Evolutionary conservation across 768 basidiomycete genomes (phyloP), one percentile per base, ranked within the genome.

Genomic region (Tylopilus felleus): DNA sequence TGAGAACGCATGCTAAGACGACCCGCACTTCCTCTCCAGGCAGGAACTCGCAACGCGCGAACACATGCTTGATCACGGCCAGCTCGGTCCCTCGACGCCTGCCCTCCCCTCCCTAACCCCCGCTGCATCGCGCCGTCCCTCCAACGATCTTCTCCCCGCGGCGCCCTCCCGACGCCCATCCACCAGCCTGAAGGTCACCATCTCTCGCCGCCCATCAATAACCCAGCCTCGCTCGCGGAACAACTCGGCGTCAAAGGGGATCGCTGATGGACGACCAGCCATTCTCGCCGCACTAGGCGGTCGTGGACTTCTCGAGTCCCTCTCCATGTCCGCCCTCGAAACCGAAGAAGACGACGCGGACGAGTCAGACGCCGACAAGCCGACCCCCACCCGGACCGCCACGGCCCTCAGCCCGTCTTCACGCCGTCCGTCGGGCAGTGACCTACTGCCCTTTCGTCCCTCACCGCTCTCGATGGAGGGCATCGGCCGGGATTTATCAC

Each of bases 21-120:
- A 21, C 29, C 33, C 43, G 12, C 43, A 13, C 43, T 47, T 23
- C 33, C 43, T 22, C 43, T 50, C 27, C 27, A 56, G 92, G 63
- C 85, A 86, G 55, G 91, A 93, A 62, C 78, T 98, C 14, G 94
- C 94, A 1, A 82, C 90, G 0, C 78, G 89, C n/a, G 92, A 94
- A 65, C 90, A 97, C 66, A 93, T 98, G 90, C 80, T 93, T 44
- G 89, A 93, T 67, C 93, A 95, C 62, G 88, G 86, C 5, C 88
- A 91, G 62, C 72, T 89, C 5, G 86, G 85, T 3, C 82, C 86
- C 10, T 75, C 83, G 2, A 88, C 86, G 0, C 86, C 85, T 5
- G 75, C 79, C 7, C 54, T 69, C 5, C 69, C 70, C 2, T 69
- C 70, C 1, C 60, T 72, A 5, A 77, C 84, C 0, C 82, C 81